Conservation (phyloP, 352 stramenopile genomes). For the Pythium periplocum region DNA sequence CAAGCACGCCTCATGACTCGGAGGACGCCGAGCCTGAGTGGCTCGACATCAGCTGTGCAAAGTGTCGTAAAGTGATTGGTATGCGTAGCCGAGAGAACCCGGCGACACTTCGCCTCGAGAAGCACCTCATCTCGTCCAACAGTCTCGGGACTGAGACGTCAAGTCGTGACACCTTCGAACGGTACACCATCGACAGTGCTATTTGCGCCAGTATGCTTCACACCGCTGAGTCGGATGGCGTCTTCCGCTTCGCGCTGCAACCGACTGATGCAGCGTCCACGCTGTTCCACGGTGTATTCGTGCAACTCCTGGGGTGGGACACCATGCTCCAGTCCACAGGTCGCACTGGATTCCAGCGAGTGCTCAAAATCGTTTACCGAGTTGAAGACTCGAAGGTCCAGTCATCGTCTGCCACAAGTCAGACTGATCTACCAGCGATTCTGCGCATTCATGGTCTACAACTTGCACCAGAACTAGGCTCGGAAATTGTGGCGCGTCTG, state of each 20-base stretch:
- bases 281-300: slow-evolving; percentile 13
- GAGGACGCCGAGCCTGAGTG: slow-evolving; percentile 26
- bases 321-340: slow-evolving; percentile 38
- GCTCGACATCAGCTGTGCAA: slow-evolving; percentile 32
- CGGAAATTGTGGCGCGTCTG: slow-evolving; percentile 31
- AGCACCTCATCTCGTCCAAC: slow-evolving; percentile 40
- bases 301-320: slow-evolving; percentile 75
- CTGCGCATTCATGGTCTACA: slow-evolving; percentile 28
- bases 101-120: slow-evolving; percentile 51
- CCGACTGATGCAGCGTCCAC: background rate
- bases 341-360: slow-evolving; percentile 29
- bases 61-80: slow-evolving; percentile 35
- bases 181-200: slow-evolving; percentile 76
- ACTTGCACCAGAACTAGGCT: slow-evolving; percentile 25
- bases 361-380: slow-evolving; percentile 66
- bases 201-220: slow-evolving; percentile 61
- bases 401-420: background rate
- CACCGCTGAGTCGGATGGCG: slow-evolving; percentile 58
- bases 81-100: slow-evolving; percentile 28
- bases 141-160: background rate
- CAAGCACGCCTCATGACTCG: slow-evolving; percentile 3
- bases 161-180: slow-evolving; percentile 35
- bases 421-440: slow-evolving; percentile 7
- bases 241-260: slow-evolving; percentile 57
- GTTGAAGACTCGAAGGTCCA: background rate